Conservation (phyloP, 345 rosid genomes). For the Lepidium africanum region DNA sequence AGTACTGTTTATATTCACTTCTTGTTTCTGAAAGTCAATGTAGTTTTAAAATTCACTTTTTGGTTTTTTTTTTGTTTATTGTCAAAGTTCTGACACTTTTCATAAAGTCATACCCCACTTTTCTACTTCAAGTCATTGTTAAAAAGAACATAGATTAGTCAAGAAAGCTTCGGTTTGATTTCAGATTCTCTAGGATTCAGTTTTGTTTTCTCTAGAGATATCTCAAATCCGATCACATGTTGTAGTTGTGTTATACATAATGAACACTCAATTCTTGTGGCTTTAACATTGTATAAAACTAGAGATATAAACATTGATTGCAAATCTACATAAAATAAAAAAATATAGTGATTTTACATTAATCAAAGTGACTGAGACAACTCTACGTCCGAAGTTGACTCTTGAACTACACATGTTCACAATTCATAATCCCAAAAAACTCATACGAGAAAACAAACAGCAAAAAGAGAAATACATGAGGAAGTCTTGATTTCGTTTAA, state of each 20-base stretch:
- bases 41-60: neutral
- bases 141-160: too few species aligned
- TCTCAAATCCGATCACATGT: neutral
- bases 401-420: conserved; percentile 31
- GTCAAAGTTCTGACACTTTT: neutral
- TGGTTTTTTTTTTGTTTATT: neutral
- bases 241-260: neutral
- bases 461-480: conserved; percentile 11
- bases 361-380: conserved; percentile 21
- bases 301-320: neutral
- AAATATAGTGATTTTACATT: neutral
- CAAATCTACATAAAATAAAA: conserved; percentile 10
- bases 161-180: neutral
- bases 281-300: neutral
- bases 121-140: neutral
- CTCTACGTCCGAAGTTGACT: conserved; percentile 30
- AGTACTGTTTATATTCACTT: neutral
- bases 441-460: conserved; percentile 8
- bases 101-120: neutral
- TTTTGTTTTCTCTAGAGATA: neutral
- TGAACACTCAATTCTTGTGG: too few species aligned
- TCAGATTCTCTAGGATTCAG: neutral
- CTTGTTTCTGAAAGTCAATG: conserved; percentile 13
- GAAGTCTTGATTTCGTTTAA: conserved; percentile 7
- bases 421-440: conserved; percentile 26